phyloP scores from a whole-genome alignment of 1,284 basidiomycete species.

The Tilletia walkeri region DNA sequence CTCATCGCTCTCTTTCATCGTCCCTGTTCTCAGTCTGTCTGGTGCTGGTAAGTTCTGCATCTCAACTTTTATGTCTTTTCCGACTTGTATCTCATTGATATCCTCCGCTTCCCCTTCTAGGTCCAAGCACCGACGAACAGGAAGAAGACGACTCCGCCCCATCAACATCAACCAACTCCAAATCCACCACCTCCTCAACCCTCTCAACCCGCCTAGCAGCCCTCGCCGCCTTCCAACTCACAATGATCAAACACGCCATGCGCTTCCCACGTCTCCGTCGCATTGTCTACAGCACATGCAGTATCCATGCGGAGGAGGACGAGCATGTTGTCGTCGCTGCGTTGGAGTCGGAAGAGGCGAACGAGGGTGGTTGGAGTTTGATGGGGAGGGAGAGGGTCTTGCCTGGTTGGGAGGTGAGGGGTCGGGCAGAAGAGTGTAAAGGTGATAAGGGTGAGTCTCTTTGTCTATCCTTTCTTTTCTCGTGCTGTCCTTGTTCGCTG shows the following conservation, averaged over 20 bases:
- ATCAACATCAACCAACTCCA: neutral
- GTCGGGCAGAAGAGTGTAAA: slow-evolving; percentile 28
- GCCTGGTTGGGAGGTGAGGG: slow-evolving; percentile 42
- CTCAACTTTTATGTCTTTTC: too few species aligned
- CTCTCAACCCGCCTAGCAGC: slow-evolving; percentile 21
- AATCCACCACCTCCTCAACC: neutral
- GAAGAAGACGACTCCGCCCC: slow-evolving; percentile 3
- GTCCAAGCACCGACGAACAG: slow-evolving; percentile 6
- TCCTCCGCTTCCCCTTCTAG: neutral
- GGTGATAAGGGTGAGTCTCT: slow-evolving; percentile 16
- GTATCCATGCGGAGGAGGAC: slow-evolving; percentile 85
- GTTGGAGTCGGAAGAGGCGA: slow-evolving; percentile 34
- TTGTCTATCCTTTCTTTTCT: too few species aligned
- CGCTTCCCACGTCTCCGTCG: slow-evolving; percentile 69
- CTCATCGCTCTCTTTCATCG: too few species aligned
- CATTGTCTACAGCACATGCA: slow-evolving; percentile 96
- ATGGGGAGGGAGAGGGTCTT: slow-evolving; percentile 34
- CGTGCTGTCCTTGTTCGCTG: too few species aligned
- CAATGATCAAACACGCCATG: slow-evolving; percentile 93
- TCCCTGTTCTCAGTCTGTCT: neutral
- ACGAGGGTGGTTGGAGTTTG: slow-evolving; percentile 33
- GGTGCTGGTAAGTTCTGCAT: neutral
- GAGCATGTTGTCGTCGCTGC: slow-evolving; percentile 71
- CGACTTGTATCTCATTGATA: neutral
- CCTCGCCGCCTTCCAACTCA: slow-evolving; percentile 64